Conservation (phyloP, 371 early-diverging fungal genomes). For the Nematocida displodere region DNA sequence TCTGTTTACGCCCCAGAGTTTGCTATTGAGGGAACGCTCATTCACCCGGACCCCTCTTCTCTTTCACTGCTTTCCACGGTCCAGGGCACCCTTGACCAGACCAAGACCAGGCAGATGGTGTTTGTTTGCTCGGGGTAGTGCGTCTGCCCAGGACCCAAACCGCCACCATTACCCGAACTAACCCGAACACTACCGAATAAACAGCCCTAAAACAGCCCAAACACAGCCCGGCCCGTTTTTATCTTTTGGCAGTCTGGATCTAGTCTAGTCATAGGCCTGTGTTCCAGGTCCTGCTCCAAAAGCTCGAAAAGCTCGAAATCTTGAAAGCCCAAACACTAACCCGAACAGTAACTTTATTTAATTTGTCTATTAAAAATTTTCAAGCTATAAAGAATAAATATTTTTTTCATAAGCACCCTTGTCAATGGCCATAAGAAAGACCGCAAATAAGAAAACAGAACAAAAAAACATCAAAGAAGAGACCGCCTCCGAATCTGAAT, state of each 20-base stretch:
- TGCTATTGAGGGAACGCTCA: background rate
- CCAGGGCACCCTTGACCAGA: background rate
- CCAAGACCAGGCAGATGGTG: background rate
- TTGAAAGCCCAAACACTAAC: background rate
- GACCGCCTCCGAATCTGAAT: background rate
- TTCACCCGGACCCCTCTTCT: background rate
- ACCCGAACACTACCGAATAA: no score
- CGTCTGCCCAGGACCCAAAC: no score
- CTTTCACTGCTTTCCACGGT: constrained; percentile 23
- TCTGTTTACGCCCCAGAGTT: constrained; percentile 28
- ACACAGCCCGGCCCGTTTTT: no score
- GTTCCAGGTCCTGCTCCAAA: no score
- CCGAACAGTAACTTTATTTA: background rate
- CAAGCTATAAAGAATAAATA: background rate
- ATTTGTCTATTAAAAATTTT: background rate
- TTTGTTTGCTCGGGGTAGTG: no score
- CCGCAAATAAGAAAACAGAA: constrained; percentile 14
- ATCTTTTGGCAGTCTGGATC: no score
- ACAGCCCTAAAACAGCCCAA: no score
- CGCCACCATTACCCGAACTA: no score
- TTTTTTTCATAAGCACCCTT: no score
- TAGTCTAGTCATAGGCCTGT: no score
- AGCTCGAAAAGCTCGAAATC: background rate
- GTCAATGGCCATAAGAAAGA: constrained; percentile 51
- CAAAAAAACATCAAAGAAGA: constrained; percentile 21